These are phyloP conservation scores for Aspergillus sclerotialis DNA, from an alignment of 2,329 filamentous ascomycete species.

Conservation along the genomic window DNA sequence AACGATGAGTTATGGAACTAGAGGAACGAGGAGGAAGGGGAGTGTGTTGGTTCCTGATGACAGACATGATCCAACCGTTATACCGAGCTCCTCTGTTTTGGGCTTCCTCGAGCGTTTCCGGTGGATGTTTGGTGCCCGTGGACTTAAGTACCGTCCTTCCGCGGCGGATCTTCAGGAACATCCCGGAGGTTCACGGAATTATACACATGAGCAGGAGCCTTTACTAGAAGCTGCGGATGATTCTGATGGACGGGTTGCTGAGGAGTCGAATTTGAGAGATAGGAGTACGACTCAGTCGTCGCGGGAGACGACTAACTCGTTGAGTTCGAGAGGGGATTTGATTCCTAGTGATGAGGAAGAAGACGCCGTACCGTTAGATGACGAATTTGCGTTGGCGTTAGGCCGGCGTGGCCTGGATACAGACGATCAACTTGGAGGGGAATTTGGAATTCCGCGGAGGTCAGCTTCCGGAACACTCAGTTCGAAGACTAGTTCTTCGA, in stretches of 20 bases:
- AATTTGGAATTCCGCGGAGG: slow-evolving; percentile 35
- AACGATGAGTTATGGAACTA: slow-evolving; percentile 84
- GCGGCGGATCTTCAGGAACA: slow-evolving; percentile 87
- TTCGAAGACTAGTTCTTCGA: slow-evolving; percentile 37
- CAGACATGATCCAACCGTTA: slow-evolving; percentile 70
- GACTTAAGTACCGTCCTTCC: slow-evolving; percentile 79
- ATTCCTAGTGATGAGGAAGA: slow-evolving; percentile 91
- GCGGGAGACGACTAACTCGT: slow-evolving; percentile 75
- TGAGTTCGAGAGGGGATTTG: slow-evolving; percentile 79
- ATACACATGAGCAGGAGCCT: slow-evolving; percentile 58
- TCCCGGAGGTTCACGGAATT: slow-evolving; percentile 49
- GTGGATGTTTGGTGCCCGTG: slow-evolving; percentile 72
- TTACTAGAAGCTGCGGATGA: slow-evolving; percentile 59
- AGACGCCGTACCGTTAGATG: slow-evolving; percentile 85
- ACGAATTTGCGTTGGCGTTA: slow-evolving; percentile 82
- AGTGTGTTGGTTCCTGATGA: slow-evolving; percentile 44
- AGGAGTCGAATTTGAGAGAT: slow-evolving; percentile 32
- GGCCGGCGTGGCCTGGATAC: slow-evolving; percentile 55
- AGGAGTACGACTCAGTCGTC: slow-evolving; percentile 75
- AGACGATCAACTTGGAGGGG: slow-evolving; percentile 67
- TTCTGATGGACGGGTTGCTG: slow-evolving; percentile 17
- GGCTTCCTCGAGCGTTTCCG: slow-evolving; percentile 79
- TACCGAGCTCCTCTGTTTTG: slow-evolving; percentile 76
- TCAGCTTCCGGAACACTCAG: slow-evolving; percentile 43
- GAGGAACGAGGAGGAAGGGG: slow-evolving; percentile 54